Conservation (phyloP, 768 basidiomycete species). For the Termitomyces eurrhizus region DNA sequence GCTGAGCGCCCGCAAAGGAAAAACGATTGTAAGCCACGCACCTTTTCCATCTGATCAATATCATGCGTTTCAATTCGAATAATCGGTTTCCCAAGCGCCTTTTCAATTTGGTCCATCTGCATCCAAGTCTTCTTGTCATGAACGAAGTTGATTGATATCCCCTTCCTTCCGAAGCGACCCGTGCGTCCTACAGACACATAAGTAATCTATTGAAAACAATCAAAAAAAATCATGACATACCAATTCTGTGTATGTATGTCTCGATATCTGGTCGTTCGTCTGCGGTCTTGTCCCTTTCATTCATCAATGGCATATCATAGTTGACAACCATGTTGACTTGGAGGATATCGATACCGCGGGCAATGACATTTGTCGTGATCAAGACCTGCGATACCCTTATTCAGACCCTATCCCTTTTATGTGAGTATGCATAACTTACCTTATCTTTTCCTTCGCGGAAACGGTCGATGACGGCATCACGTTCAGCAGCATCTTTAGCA, state of each 20-base stretch:
- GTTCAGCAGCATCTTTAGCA: slow-evolving; percentile 84
- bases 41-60: slow-evolving; percentile 93
- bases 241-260: slow-evolving; percentile 97
- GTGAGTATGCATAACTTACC: slow-evolving; percentile 33
- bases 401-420: not conserved
- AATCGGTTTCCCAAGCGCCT: slow-evolving; percentile 72
- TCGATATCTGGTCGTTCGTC: slow-evolving; percentile 83
- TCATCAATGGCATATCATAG: slow-evolving; percentile 90
- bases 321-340: slow-evolving; percentile 99
- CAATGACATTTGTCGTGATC: slow-evolving; percentile 98
- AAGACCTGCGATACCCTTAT: slow-evolving; percentile 42
- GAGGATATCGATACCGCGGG: slow-evolving; percentile 95
- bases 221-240: slow-evolving; percentile 38
- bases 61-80: slow-evolving; percentile 85
- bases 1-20: not conserved
- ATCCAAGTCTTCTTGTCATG: slow-evolving; percentile 84
- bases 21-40: slow-evolving; percentile 28
- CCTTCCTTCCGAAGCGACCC: slow-evolving; percentile 95
- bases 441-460: slow-evolving; percentile 97
- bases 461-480: slow-evolving; percentile 88
- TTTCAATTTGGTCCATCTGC: slow-evolving; percentile 89
- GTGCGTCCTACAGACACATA: slow-evolving; percentile 68
- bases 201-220: not conserved
- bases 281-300: slow-evolving; percentile 51
- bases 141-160: slow-evolving; percentile 96